These are phyloP conservation scores for Penicillium sp. DNA, from an alignment of 2,329 filamentous ascomycete genomes.

Conservation along the genomic window DNA sequence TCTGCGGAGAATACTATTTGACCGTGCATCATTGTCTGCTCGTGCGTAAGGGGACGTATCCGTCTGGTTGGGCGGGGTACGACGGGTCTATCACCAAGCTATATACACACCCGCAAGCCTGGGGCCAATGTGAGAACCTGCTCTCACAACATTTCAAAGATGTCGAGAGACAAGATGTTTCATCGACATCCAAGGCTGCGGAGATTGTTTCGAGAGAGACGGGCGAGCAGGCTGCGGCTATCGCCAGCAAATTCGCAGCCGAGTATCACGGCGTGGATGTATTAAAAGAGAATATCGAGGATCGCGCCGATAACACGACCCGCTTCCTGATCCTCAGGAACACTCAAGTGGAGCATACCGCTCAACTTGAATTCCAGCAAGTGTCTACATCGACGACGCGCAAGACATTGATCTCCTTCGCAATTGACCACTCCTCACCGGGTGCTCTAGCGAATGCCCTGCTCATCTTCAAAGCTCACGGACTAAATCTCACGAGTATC, in stretches of 20 bases:
- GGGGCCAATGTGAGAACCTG: slow-evolving; percentile 84
- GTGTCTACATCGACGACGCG: slow-evolving; percentile 25
- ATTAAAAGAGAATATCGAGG: slow-evolving; percentile 58
- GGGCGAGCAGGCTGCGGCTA: slow-evolving; percentile 69
- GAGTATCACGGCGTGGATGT: slow-evolving; percentile 69
- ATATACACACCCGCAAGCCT: slow-evolving; percentile 94
- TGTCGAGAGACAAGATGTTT: slow-evolving; percentile 79
- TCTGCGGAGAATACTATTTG: slow-evolving; percentile 84
- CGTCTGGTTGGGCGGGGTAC: slow-evolving; percentile 43
- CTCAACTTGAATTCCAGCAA: slow-evolving; percentile 24
- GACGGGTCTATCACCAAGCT: slow-evolving; percentile 68
- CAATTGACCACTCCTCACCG: slow-evolving; percentile 72
- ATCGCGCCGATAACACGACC: slow-evolving; percentile 52
- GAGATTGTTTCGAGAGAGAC: slow-evolving; percentile 67
- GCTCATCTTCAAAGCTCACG: slow-evolving; percentile 72
- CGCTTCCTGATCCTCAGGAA: slow-evolving; percentile 52
- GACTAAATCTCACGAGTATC: slow-evolving; percentile 86
- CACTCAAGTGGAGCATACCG: slow-evolving; percentile 33
- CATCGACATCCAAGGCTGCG: slow-evolving; percentile 82
- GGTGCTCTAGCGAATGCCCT: slow-evolving; percentile 84
- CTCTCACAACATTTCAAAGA: slow-evolving; percentile 70
- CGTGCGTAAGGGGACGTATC: slow-evolving; percentile 44
- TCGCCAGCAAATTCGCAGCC: slow-evolving; percentile 76
- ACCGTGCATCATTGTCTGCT: slow-evolving; percentile 87
- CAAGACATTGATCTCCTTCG: slow-evolving; percentile 83